phyloP scores from a whole-genome alignment of 2,329 filamentous ascomycete species.

The Zarea fungicola region DNA sequence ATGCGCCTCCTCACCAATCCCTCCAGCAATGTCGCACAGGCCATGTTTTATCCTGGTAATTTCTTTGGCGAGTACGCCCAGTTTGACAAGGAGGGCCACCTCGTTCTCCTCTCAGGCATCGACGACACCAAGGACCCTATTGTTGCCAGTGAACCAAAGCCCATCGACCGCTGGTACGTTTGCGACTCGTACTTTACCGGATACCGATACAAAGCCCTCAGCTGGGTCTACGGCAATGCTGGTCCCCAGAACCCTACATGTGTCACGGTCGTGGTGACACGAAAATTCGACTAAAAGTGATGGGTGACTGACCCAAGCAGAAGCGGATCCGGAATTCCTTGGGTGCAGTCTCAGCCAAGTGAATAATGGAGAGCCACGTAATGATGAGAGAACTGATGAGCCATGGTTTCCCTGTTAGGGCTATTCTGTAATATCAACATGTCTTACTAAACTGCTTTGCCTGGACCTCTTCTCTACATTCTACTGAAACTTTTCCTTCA shows the following conservation, averaged over 20 bases:
- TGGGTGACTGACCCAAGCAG: not conserved
- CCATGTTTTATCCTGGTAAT: slow-evolving; percentile 6
- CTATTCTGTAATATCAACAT: not conserved
- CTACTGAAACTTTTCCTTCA: slow-evolving; percentile 14
- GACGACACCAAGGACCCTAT: slow-evolving; percentile 11
- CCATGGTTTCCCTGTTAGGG: not conserved
- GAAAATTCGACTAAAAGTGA: slow-evolving; percentile 2
- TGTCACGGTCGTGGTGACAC: slow-evolving; percentile 11
- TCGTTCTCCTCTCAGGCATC: not conserved
- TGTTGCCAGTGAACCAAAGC: not conserved
- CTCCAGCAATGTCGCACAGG: slow-evolving; percentile 10
- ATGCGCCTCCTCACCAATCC: slow-evolving; percentile 1
- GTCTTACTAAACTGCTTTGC: not conserved
- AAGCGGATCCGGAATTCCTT: not conserved
- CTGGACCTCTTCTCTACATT: too few relatives aligned
- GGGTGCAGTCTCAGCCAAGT: not conserved
- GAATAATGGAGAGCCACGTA: slow-evolving; percentile 4
- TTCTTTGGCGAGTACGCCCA: not conserved
- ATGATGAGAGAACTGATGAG: slow-evolving; percentile 1
- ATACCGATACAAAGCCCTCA: slow-evolving; percentile 13
- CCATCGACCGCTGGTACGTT: slow-evolving; percentile 4
- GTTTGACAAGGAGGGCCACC: slow-evolving; percentile 3
- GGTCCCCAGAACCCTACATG: slow-evolving; percentile 12
- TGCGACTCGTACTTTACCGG: slow-evolving; percentile 6
- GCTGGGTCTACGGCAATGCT: slow-evolving; percentile 12